Percentiles rank a stretch among this genome's conserved stretches.
Conservation (phyloP, 306 rosid genomes). For the Cucurbita moschata region DNA sequence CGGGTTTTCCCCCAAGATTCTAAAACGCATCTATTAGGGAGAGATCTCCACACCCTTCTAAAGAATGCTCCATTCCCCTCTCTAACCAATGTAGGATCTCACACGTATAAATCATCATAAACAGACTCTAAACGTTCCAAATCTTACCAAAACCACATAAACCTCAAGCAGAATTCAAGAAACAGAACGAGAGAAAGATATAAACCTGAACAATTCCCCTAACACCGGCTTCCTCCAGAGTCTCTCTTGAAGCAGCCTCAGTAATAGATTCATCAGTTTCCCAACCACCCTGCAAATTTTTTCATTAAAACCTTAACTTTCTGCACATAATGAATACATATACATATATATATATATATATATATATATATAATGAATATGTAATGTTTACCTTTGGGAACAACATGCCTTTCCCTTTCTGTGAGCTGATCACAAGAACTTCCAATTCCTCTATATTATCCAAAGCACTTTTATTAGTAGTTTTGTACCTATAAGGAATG, state of each 20-base stretch:
- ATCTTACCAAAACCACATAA: not conserved
- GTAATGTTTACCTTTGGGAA: conserved; percentile 71
- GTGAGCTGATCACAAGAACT: conserved; percentile 76
- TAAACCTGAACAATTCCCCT: conserved; percentile 59
- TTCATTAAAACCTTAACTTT: not conserved
- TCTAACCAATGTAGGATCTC: too few relatives aligned
- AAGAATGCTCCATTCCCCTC: too few relatives aligned
- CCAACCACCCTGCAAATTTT: conserved; percentile 70
- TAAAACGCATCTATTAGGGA: too few relatives aligned
- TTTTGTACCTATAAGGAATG: conserved; percentile 68
- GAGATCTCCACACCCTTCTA: too few relatives aligned
- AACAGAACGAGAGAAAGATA: not conserved
- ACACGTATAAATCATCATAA: not conserved
- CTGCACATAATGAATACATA: not conserved
- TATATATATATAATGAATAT: not conserved
- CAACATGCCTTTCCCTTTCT: conserved; percentile 73
- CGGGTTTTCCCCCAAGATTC: too few relatives aligned
- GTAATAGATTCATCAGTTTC: conserved; percentile 70
- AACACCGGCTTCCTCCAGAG: conserved; percentile 89
- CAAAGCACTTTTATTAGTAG: conserved; percentile 14
- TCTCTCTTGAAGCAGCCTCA: conserved; percentile 80
- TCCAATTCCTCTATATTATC: conserved; percentile 38
- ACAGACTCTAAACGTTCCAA: not conserved
- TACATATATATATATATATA: not conserved
- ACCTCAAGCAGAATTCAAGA: not conserved